phyloP scores from a whole-genome alignment of 441 rosid genomes.

The Breynia disticha region DNA sequence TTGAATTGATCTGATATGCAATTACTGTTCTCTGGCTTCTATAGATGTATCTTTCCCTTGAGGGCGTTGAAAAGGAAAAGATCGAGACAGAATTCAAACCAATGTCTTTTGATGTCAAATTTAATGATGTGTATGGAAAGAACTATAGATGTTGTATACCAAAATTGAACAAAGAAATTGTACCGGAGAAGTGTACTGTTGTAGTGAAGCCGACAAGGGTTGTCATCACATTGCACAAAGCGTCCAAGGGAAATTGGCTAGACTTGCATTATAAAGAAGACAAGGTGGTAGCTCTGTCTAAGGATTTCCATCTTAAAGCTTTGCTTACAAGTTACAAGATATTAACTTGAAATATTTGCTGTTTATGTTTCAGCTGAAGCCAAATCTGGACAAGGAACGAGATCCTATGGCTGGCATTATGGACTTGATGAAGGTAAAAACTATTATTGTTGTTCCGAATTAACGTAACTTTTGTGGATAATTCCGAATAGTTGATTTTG shows the following conservation, averaged over 20 bases:
- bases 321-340: not conserved
- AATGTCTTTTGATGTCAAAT: constrained; percentile 54
- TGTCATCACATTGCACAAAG: constrained; percentile 52
- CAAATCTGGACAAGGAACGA: constrained; percentile 48
- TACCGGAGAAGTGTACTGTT: constrained; percentile 68
- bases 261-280: constrained; percentile 84
- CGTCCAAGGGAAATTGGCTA: constrained; percentile 77
- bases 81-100: constrained; percentile 60
- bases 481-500: no score
- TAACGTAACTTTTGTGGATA: no score
- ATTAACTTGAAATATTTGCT: not conserved
- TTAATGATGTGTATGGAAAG: constrained; percentile 74
- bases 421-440: constrained; percentile 77
- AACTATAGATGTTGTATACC: constrained; percentile 63
- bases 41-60: constrained; percentile 64
- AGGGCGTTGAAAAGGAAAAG: constrained; percentile 65
- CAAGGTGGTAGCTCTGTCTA: constrained; percentile 36
- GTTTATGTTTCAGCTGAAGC: constrained; percentile 49
- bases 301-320: not conserved
- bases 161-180: constrained; percentile 63
- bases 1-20: no score
- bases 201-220: constrained; percentile 68
- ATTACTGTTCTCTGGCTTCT: not conserved
- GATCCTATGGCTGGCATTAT: constrained; percentile 97
- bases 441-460: no score